Evolutionary conservation across 2,329 filamentous ascomycete genomes (phyloP), one percentile per base, ranked within the genome.

Genomic region (Drechslera avenae): DNA sequence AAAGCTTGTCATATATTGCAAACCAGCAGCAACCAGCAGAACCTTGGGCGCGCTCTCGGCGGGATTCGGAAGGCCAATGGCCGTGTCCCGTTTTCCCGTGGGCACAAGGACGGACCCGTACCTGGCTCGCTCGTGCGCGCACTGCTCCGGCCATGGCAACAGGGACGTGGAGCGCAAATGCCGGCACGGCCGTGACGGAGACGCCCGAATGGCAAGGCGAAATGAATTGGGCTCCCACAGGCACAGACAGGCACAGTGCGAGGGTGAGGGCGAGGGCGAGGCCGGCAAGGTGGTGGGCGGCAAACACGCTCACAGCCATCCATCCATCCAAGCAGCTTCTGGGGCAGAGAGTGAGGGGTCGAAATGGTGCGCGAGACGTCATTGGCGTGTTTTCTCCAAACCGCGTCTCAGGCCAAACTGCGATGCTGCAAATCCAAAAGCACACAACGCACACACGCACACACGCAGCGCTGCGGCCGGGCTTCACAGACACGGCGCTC

Each of bases 11-110:
- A 26, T 47, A 35, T 46, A 53, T 41, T 23, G 43, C 41, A 43
- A 33, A 46, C 41, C 47, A 19, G 16, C 42, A 48, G 51, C 37
- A 46, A 46, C 41, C 47, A 19, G 16, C 42, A 48, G 51, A 34
- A 46, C 28, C 35, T 12, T 48, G 46, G 30, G 31, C 23, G 30
- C 45, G 43, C 34, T 41, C 40, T 56, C 63, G 63, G 61, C 56
- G 57, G 44, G 45, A 54, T 35, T 55, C 59, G 59, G 59, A 51
- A 58, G 49, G 49, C 44, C 50, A 55, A 51, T 55, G 52, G 51
- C 50, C 54, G 56, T 43, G 23, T 57, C 37, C 63, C 63, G 59
- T 55, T 59, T 50, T 64, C 50, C 63, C 61, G 59, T 49, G 32
- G 46, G 53, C 46, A 54, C 56, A 46, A 47, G 57, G 57, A 57